phyloP scores from a whole-genome alignment of 78 protist genomes.

The Polysphondylium violaceum region DNA sequence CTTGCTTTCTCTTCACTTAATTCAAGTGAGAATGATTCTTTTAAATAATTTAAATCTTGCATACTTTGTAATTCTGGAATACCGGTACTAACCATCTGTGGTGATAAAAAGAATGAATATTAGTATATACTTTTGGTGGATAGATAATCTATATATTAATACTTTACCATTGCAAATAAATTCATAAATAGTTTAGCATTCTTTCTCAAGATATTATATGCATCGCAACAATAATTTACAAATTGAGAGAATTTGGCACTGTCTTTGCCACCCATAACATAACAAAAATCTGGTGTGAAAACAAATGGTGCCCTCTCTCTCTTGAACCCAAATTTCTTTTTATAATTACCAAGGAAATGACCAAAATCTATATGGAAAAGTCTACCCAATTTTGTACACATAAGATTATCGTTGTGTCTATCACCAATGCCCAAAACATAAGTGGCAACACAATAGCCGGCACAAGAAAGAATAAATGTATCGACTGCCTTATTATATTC shows the following conservation, averaged over 20 bases:
- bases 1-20: conserved; percentile 88
- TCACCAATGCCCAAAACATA: conserved; percentile 98
- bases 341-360: conserved; percentile 92
- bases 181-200: conserved; percentile 92
- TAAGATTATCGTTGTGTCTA: conserved; percentile 98
- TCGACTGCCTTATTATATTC: conserved; percentile 75
- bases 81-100: conserved; percentile 96
- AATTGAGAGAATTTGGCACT: conserved; percentile 73
- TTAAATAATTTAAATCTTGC: conserved; percentile 87
- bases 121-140: no score
- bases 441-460: conserved; percentile 98
- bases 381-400: conserved; percentile 91
- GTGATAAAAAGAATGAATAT: conserved; percentile 22
- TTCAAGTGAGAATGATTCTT: conserved; percentile 75
- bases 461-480: conserved; percentile 88
- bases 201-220: conserved; percentile 89
- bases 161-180: conserved; percentile 92
- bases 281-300: conserved; percentile 93
- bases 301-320: conserved; percentile 97
- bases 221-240: conserved; percentile 81
- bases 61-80: conserved; percentile 94
- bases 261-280: conserved; percentile 91
- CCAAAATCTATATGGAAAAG: conserved; percentile 98
- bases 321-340: conserved; percentile 87
- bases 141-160: no score